Percentiles rank a stretch among this genome's conserved stretches.
phyloP scores from a whole-genome alignment of 1,284 basidiomycete genomes.

The Farysia itapuensis region DNA sequence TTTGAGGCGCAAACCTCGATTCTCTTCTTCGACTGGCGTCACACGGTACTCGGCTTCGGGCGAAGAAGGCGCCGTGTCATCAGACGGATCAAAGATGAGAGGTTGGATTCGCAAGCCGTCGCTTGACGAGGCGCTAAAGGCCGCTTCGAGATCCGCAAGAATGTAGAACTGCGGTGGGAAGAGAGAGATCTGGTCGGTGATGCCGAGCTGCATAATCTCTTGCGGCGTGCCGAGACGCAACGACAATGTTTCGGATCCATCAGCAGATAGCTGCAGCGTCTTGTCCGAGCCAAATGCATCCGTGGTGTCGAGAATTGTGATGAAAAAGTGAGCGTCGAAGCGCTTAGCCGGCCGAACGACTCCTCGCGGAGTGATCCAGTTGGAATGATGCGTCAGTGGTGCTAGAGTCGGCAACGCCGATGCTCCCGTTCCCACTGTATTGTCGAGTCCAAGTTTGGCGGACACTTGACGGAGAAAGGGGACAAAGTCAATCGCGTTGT shows the following conservation, averaged over 20 bases:
- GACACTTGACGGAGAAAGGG: slow-evolving; percentile 39
- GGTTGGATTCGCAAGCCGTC: slow-evolving; percentile 15
- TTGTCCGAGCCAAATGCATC: slow-evolving; percentile 33
- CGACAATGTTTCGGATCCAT: slow-evolving; percentile 46
- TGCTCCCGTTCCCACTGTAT: slow-evolving; percentile 1
- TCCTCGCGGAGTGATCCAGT: slow-evolving; percentile 52
- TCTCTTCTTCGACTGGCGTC: slow-evolving; percentile 47
- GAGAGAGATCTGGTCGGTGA: slow-evolving; percentile 43
- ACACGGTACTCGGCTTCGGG: slow-evolving; percentile 29
- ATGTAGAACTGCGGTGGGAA: slow-evolving; percentile 55
- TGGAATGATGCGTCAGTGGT: slow-evolving; percentile 41
- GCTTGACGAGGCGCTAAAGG: slow-evolving; percentile 4
- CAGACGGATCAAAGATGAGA: slow-evolving; percentile 33
- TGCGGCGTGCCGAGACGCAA: slow-evolving; percentile 33
- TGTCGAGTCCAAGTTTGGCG: slow-evolving; percentile 9
- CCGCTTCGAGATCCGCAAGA: slow-evolving; percentile 42
- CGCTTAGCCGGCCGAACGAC: slow-evolving; percentile 50
- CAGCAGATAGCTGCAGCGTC: slow-evolving; percentile 35
- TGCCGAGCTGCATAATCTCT: slow-evolving; percentile 36
- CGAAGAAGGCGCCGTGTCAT: slow-evolving; percentile 5
- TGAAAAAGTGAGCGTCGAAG: slow-evolving; percentile 54
- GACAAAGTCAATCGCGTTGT: slow-evolving; percentile 43
- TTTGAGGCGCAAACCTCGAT: slow-evolving; percentile 17
- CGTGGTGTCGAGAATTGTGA: slow-evolving; percentile 41
- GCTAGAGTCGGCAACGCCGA: slow-evolving; percentile 19